Base-by-base conservation (phyloP, 2,329 filamentous ascomycete species). In the Talaromyces sp. region DNA sequence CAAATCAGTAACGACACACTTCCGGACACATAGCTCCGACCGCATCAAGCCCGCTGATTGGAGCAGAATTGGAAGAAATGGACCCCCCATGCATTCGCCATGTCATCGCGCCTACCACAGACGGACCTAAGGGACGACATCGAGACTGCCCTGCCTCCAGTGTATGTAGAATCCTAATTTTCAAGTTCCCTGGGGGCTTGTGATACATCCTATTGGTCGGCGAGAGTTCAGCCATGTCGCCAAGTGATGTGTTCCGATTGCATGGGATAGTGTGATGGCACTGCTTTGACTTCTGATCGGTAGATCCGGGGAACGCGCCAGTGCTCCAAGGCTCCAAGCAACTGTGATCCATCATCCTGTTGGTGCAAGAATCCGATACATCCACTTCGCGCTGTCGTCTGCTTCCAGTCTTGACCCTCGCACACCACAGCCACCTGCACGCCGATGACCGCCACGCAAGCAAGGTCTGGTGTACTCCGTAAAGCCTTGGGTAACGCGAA, bases 171-270 rank as follows among this genome's bases (percentile, higher is more conserved):
- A 14, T 46, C 17, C 20, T n/a, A 27, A 39, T 37, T 36, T 47
- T 24, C 9, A 4, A 17, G 39, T 29, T 39, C 30, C 16, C 6
- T 27, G 5, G 14, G 4, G 16, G 4, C 32, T 36, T 54, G 37
- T 56, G 52, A 54, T 63, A 52, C 48, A 59, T 57, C 53, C 57
- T 32, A 64, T 60, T 64, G 61, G 60, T 17, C 36, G 16, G 19
- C n/a, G 17, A 30, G 3, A n/a, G 45, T 40, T 41, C 52, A 57
- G 53, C 55, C 52, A 52, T 58, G 53, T 62, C 56, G 58, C 58
- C 35, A 63, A 58, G 53, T 58, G 58, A 60, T 63, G 55, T 62
- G 58, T 60, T 60, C 47, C 48, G 50, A 60, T 56, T 64, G 56
- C 59, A 61, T 46, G 48, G 36, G 32, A 39, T 36, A 40, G 46